phyloP scores from a whole-genome alignment of 768 basidiomycete species.

The Pisolithus albus region DNA sequence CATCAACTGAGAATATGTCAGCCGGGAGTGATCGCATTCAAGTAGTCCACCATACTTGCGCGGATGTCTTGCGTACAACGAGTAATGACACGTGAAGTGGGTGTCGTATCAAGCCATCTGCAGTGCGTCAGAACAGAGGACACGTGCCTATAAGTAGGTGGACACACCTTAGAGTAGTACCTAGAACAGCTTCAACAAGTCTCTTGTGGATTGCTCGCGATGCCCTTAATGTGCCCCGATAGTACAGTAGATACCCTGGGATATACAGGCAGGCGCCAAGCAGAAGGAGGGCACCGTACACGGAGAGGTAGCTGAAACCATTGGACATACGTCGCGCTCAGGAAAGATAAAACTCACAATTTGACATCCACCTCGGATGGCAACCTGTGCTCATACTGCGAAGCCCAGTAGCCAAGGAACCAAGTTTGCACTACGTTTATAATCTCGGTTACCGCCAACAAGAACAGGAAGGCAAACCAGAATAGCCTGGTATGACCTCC shows the following conservation, averaged over 20 bases:
- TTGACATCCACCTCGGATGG: constrained; percentile 28
- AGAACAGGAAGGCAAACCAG: constrained; percentile 21
- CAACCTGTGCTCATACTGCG: constrained; percentile 31
- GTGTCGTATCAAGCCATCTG: constrained; percentile 46
- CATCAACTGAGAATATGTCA: constrained; percentile 26
- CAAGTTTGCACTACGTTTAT: constrained; percentile 28
- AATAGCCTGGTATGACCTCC: constrained; percentile 24
- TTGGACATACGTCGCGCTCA: background rate
- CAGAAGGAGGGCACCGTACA: constrained; percentile 35
- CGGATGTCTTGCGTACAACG: constrained; percentile 43
- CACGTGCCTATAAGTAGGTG: constrained; percentile 13
- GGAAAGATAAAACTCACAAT: constrained; percentile 22
- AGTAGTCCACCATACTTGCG: constrained; percentile 12
- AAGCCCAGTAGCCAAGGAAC: constrained; percentile 41
- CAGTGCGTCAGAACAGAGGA: constrained; percentile 27
- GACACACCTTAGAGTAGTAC: constrained; percentile 56
- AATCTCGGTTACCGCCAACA: constrained; percentile 18
- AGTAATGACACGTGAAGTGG: constrained; percentile 43
- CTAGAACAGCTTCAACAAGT: constrained; percentile 47
- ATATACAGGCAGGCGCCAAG: constrained; percentile 27
- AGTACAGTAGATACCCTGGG: constrained; percentile 32
- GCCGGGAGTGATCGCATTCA: background rate
- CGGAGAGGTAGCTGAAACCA: constrained; percentile 40
- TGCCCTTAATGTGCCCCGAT: constrained; percentile 46
- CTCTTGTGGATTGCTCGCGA: constrained; percentile 46